These are phyloP conservation scores for Cyberlindnera misumaiensis DNA, from an alignment of 805 yeast genomes.

Conservation along the genomic window DNA sequence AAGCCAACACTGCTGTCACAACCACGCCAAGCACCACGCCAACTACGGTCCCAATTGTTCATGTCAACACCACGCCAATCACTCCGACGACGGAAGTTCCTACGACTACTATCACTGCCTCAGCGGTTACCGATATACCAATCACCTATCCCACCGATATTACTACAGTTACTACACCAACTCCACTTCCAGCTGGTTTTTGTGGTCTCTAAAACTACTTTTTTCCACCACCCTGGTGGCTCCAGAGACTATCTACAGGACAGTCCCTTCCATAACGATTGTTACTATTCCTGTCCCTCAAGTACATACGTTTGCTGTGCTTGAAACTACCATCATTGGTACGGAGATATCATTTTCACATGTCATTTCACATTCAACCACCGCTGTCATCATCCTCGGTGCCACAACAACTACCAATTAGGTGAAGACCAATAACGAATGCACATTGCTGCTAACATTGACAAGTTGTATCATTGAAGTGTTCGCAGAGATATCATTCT, in stretches of 20 bases:
- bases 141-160: constrained; percentile 3
- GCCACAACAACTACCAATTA: constrained; percentile 4
- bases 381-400: constrained; percentile 10
- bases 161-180: too few species aligned
- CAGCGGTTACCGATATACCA: constrained; percentile 1
- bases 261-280: constrained; percentile 6
- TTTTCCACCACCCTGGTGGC: too few species aligned
- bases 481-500: neutral
- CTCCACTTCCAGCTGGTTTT: too few species aligned
- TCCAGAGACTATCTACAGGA: constrained; percentile 1
- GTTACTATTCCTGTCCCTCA: constrained; percentile 3
- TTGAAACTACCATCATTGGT: constrained; percentile 4
- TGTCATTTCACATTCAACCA: constrained; percentile 8
- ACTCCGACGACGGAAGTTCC: constrained; percentile 3
- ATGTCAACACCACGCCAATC: constrained; percentile 2
- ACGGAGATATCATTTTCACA: constrained; percentile 3
- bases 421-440: constrained; percentile 1
- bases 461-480: neutral
- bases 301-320: constrained; percentile 1
- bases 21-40: constrained; percentile 6
- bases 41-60: constrained; percentile 3
- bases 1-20: constrained; percentile 13
- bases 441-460: constrained; percentile 14
- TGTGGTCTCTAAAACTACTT: too few species aligned
- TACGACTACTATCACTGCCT: constrained; percentile 2